phyloP scores from a whole-genome alignment of 2,329 filamentous ascomycete species.

The Penicillium psychrosexuale region DNA sequence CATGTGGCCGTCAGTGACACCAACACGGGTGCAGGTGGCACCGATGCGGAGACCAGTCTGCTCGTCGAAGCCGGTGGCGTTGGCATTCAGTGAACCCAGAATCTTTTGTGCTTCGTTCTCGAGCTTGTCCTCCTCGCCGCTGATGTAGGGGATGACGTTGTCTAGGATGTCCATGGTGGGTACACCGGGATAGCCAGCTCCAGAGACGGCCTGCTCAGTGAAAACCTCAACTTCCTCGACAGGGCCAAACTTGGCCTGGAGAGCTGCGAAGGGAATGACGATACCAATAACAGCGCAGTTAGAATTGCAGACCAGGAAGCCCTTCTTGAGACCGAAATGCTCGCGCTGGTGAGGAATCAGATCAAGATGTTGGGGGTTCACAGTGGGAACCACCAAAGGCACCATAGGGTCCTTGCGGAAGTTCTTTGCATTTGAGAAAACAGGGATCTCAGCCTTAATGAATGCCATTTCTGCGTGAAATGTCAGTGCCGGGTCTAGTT shows the following conservation, averaged over 20 bases:
- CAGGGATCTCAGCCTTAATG: slow-evolving; percentile 77
- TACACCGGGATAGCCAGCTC: slow-evolving; percentile 67
- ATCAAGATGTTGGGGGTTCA: slow-evolving; percentile 83
- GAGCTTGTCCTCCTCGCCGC: slow-evolving; percentile 92
- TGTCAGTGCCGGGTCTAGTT: not conserved
- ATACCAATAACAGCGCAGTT: slow-evolving; percentile 97
- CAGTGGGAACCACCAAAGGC: slow-evolving; percentile 89
- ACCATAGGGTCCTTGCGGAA: slow-evolving; percentile 87
- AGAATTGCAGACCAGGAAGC: slow-evolving; percentile 95
- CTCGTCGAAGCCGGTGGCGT: slow-evolving; percentile 71
- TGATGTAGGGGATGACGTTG: slow-evolving; percentile 92
- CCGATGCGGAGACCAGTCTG: slow-evolving; percentile 72
- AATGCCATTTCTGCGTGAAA: slow-evolving; percentile 74
- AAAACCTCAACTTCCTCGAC: slow-evolving; percentile 75
- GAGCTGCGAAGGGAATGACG: slow-evolving; percentile 88
- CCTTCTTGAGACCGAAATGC: slow-evolving; percentile 69
- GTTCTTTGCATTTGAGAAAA: slow-evolving; percentile 98
- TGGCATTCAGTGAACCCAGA: slow-evolving; percentile 69
- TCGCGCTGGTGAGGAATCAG: slow-evolving; percentile 85
- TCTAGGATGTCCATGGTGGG: slow-evolving; percentile 94
- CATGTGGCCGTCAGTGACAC: slow-evolving; percentile 93
- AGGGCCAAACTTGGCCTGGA: slow-evolving; percentile 82
- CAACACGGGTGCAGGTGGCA: slow-evolving; percentile 86
- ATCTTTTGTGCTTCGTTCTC: slow-evolving; percentile 96
- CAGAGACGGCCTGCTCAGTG: slow-evolving; percentile 91